Evolutionary conservation across 2,329 filamentous ascomycete genomes (phyloP).

Genomic region (Pyricularia sp.): DNA sequence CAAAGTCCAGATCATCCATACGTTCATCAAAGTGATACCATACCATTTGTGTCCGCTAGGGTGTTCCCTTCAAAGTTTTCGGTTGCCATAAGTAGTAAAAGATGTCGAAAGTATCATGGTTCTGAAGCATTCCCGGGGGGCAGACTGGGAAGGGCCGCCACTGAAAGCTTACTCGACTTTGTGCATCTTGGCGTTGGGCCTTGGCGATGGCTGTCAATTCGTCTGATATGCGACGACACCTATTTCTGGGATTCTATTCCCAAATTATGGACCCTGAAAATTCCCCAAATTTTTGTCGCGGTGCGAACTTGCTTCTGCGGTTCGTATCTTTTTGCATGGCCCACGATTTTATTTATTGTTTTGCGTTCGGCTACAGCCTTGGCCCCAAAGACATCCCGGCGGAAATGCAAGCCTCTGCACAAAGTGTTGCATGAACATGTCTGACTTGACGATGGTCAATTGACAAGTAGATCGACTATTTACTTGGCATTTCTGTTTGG

Average conservation of each 20-base stretch:
- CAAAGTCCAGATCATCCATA: not conserved
- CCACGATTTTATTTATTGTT: not conserved
- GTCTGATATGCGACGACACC: not conserved
- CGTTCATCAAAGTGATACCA: not conserved
- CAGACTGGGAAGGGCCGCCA: not conserved
- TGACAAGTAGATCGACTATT: not conserved
- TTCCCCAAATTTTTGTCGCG: not conserved
- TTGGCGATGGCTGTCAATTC: not conserved
- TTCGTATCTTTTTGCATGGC: not conserved
- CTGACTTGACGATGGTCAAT: not conserved
- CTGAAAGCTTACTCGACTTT: not conserved
- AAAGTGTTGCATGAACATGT: not conserved
- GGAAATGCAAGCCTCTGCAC: not conserved
- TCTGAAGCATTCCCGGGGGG: not conserved
- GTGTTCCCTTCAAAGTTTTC: not conserved
- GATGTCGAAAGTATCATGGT: not conserved
- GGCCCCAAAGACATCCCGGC: not conserved
- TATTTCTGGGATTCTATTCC: not conserved
- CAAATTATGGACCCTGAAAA: not conserved
- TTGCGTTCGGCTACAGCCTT: not conserved
- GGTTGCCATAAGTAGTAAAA: not conserved
- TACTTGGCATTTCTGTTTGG: not conserved
- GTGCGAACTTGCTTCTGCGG: not conserved
- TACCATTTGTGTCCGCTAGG: not conserved
- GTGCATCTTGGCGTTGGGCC: not conserved